Percentiles rank a stretch among this genome's conserved stretches.
phyloP scores from a whole-genome alignment of 2,329 filamentous ascomycete species.

The Cercospora zeae-maydis region DNA sequence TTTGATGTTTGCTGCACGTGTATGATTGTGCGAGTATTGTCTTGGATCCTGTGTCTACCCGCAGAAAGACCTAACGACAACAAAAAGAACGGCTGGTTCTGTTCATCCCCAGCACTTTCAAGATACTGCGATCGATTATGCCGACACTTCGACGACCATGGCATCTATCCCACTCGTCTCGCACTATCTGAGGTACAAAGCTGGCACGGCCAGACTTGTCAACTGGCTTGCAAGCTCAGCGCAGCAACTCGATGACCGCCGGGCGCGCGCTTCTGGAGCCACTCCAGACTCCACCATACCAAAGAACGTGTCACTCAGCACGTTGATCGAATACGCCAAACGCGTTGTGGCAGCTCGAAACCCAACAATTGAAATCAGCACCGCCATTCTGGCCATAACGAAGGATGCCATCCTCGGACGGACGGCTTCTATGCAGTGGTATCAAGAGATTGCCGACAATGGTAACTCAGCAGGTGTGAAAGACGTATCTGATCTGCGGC shows the following conservation, averaged over 20 bases:
- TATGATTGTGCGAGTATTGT: neutral
- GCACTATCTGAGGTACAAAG: constrained; percentile 13
- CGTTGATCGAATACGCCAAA: neutral
- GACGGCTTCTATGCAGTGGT: neutral
- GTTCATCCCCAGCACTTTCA: neutral
- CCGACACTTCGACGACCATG: neutral
- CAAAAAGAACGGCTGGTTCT: neutral
- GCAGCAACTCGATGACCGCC: neutral
- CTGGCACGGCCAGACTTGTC: constrained; percentile 6
- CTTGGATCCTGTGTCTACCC: neutral
- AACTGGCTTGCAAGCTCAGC: constrained; percentile 1
- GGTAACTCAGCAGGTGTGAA: neutral
- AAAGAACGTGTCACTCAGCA: neutral
- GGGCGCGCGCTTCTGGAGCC: neutral
- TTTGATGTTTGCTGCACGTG: neutral
- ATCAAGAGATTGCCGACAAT: neutral
- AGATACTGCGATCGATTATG: neutral
- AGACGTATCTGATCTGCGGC: neutral
- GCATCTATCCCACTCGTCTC: neutral
- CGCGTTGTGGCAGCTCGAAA: neutral
- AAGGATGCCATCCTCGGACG: constrained; percentile 9
- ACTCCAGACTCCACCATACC: neutral
- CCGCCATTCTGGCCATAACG: constrained; percentile 5
- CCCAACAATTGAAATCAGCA: constrained; percentile 9
- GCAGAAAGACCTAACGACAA: neutral